These are phyloP conservation scores for Plenodomus lindquistii DNA, from an alignment of 2,329 filamentous ascomycete genomes.

Conservation along the genomic window DNA sequence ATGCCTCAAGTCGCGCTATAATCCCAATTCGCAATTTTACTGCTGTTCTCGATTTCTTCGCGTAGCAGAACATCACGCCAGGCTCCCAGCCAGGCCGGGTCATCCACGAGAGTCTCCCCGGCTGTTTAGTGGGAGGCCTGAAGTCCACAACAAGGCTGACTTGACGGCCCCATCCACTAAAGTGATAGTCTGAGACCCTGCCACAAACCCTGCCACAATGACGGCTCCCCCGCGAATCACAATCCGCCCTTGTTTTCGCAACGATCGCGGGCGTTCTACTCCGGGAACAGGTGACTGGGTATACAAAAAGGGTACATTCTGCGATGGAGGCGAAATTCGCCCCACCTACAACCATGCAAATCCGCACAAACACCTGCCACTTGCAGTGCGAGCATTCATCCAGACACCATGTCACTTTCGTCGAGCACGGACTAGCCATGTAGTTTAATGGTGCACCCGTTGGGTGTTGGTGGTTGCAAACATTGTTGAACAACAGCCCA, in stretches of 20 bases:
- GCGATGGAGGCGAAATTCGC: constrained; percentile 16
- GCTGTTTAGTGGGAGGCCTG: constrained; percentile 40
- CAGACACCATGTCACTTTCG: constrained; percentile 1
- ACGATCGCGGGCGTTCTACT: constrained; percentile 16
- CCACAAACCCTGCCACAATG: constrained; percentile 2
- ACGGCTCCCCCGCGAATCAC: constrained; percentile 13
- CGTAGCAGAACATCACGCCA: constrained; percentile 18
- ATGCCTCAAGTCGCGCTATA: not conserved
- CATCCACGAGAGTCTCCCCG: constrained; percentile 32
- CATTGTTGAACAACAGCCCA: constrained; percentile 1
- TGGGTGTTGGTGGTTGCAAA: not conserved
- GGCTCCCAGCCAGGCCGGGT: constrained; percentile 18
- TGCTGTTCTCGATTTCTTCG: constrained; percentile 12
- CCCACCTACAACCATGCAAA: constrained; percentile 12
- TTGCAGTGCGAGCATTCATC: constrained; percentile 7
- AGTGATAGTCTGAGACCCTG: not conserved
- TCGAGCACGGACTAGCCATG: not conserved
- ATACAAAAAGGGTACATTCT: constrained; percentile 4
- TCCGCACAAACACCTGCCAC: constrained; percentile 12
- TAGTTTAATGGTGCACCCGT: not conserved
- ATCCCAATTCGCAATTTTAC: constrained; percentile 3
- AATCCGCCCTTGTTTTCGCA: constrained; percentile 3
- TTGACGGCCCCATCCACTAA: constrained; percentile 17
- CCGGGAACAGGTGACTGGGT: constrained; percentile 8
- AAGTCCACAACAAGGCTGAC: constrained; percentile 39